Conservation (phyloP, 1,284 basidiomycete genomes). For the Hemileia vastatrix region DNA sequence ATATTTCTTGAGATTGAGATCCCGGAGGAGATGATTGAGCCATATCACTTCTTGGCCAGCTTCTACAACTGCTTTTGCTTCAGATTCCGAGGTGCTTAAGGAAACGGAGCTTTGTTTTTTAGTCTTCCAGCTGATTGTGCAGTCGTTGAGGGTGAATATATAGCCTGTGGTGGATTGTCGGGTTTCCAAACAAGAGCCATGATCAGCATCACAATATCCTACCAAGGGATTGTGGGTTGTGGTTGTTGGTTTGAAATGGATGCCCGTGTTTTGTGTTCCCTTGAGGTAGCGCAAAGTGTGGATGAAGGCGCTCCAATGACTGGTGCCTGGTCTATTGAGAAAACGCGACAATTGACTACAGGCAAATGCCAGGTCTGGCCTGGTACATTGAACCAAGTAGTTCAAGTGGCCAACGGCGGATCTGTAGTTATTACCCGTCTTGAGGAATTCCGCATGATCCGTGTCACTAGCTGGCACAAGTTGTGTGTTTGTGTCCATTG, state of each 20-base stretch:
- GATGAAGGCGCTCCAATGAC: not conserved
- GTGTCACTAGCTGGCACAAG: not conserved
- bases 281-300: not conserved
- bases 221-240: no score
- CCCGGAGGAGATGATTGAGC: no score
- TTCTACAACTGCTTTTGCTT: no score
- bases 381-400: not conserved
- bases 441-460: not conserved
- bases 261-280: not conserved
- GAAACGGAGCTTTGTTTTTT: no score
- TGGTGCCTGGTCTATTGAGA: not conserved
- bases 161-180: no score
- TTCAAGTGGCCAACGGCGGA: not conserved
- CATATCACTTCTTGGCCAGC: no score
- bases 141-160: no score
- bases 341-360: not conserved
- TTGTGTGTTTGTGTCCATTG: not conserved
- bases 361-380: not conserved
- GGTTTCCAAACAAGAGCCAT: no score
- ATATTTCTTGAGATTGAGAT: no score
- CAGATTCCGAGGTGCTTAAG: no score
- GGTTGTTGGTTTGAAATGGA: not conserved
- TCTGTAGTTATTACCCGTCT: not conserved
- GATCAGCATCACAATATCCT: no score
- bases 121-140: no score